phyloP scores from a whole-genome alignment of 129 eudicot species.

The Heracleum sosnowskyi region DNA sequence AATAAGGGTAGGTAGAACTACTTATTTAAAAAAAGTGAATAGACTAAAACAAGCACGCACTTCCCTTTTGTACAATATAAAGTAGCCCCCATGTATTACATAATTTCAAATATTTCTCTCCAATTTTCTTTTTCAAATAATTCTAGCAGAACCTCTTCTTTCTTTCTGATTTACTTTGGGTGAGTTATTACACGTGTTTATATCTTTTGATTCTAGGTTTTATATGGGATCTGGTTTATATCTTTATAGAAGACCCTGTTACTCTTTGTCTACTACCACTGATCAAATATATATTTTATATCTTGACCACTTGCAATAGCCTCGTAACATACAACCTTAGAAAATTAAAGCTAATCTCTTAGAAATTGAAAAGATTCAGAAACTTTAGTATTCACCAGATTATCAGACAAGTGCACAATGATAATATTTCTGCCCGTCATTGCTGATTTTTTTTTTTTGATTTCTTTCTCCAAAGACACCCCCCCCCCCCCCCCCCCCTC shows the following conservation, averaged over 20 bases:
- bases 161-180: no score
- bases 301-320: not conserved
- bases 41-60: no score
- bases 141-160: no score
- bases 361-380: not conserved
- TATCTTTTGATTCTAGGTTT: no score
- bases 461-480: not conserved
- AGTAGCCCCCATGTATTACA: no score
- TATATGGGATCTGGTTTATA: not conserved
- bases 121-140: no score
- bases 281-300: not conserved
- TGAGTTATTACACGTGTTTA: no score
- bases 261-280: not conserved
- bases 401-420: not conserved
- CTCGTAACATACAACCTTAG: not conserved
- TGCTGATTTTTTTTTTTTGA: not conserved
- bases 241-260: not conserved
- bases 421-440: not conserved
- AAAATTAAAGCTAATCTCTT: not conserved
- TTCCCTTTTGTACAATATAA: no score
- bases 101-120: no score
- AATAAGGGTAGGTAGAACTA: no score
- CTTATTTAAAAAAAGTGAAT: no score
- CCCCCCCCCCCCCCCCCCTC: no score
- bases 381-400: not conserved